These are phyloP conservation scores for Colletotrichum lini DNA, from an alignment of 2,329 filamentous ascomycete species.

Conservation along the genomic window DNA sequence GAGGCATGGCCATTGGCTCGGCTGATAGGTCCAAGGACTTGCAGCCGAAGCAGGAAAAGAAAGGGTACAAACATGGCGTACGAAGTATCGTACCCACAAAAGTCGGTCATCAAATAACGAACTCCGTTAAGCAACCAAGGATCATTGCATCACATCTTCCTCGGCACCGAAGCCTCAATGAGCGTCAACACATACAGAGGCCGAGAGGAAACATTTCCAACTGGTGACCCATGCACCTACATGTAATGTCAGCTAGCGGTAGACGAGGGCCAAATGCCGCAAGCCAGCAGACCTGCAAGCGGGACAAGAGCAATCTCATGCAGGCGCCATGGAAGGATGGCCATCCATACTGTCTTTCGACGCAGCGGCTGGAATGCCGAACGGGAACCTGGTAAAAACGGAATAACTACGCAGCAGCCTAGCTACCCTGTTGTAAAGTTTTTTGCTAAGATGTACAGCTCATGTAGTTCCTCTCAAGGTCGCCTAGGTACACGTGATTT, in stretches of 20 bases:
- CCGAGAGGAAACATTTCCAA: not conserved
- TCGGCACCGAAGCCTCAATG: not conserved
- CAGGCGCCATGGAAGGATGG: not conserved
- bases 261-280: not conserved
- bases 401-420: not conserved
- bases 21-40: too few species aligned
- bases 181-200: not conserved
- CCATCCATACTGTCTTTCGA: not conserved
- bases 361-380: not conserved
- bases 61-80: not conserved
- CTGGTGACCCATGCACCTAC: not conserved
- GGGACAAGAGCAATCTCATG: slow-evolving; percentile 17
- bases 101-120: slow-evolving; percentile 2
- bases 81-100: not conserved
- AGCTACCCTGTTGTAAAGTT: too few species aligned
- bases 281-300: not conserved
- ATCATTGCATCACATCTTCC: not conserved
- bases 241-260: not conserved
- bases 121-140: slow-evolving; percentile 2
- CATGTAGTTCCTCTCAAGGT: too few species aligned
- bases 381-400: not conserved
- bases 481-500: too few species aligned
- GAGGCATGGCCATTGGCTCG: not conserved
- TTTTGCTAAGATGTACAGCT: too few species aligned
- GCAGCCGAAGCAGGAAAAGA: not conserved